phyloP scores from a whole-genome alignment of 2,329 filamentous ascomycete genomes.

The Hawksworthiomyces lignivorus region DNA sequence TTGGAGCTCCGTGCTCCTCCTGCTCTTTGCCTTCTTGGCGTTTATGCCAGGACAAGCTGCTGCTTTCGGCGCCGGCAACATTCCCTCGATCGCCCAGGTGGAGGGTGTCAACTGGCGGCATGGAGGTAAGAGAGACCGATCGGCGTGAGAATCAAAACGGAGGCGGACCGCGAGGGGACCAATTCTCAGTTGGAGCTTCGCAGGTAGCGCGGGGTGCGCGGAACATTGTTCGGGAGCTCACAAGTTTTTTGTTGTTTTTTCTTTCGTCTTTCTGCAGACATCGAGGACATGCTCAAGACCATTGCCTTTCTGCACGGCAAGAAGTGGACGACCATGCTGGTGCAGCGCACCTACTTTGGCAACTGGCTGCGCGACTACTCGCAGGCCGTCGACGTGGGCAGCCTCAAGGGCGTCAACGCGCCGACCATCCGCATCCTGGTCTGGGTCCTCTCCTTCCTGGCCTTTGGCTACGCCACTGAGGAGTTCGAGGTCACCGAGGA shows the following conservation, averaged over 20 bases:
- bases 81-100: constrained; percentile 57
- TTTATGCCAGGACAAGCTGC: constrained; percentile 47
- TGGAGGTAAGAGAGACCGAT: constrained; percentile 39
- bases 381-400: constrained; percentile 74
- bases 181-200: too few species aligned
- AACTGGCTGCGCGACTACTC: constrained; percentile 86
- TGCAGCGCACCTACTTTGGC: constrained; percentile 75
- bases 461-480: constrained; percentile 76
- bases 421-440: constrained; percentile 71
- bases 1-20: constrained; percentile 45
- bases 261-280: constrained; percentile 39
- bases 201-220: too few species aligned
- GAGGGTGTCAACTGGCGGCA: constrained; percentile 65
- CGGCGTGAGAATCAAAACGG: too few species aligned
- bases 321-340: constrained; percentile 75
- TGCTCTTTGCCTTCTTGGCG: constrained; percentile 45
- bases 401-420: constrained; percentile 68
- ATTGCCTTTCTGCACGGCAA: constrained; percentile 71
- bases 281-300: constrained; percentile 74
- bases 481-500: constrained; percentile 81
- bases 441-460: constrained; percentile 75
- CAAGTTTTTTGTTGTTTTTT: not conserved
- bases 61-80: constrained; percentile 65
- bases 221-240: too few species aligned
- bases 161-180: too few species aligned